Conservation (phyloP, 1,284 basidiomycete genomes). For the Leccinum subspadiceum region DNA sequence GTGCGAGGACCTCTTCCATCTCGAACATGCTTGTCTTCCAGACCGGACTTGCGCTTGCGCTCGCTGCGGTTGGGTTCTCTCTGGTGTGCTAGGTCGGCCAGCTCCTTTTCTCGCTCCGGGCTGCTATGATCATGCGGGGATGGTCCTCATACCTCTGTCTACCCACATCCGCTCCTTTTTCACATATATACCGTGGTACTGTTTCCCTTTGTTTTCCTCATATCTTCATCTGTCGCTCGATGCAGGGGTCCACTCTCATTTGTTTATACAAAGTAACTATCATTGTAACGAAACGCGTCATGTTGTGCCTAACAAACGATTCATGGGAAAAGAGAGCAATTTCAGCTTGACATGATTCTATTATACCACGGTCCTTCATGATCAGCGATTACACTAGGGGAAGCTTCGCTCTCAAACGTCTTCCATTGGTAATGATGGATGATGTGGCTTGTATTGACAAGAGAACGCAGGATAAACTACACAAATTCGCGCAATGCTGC, state of each 20-base stretch:
- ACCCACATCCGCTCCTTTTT: constrained; percentile 1
- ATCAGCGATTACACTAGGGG: not conserved
- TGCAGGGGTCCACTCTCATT: not conserved
- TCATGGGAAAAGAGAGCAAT: not conserved
- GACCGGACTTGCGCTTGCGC: constrained; percentile 17
- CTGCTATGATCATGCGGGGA: not conserved
- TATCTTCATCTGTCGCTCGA: not conserved
- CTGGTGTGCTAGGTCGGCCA: constrained; percentile 17
- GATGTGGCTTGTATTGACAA: not conserved
- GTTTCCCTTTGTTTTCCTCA: not conserved
- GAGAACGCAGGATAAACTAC: not conserved
- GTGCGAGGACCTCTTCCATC: not conserved
- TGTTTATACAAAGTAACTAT: not conserved
- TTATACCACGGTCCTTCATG: not conserved
- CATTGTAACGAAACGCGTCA: not conserved
- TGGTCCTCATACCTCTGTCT: not conserved
- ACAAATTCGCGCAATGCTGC: too few relatives aligned
- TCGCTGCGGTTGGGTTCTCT: constrained; percentile 22
- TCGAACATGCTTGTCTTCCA: constrained; percentile 11
- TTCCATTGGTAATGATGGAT: not conserved
- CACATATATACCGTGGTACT: not conserved
- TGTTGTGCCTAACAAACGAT: not conserved
- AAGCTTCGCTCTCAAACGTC: not conserved
- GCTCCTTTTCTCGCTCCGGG: not conserved
- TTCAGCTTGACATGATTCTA: too few relatives aligned